phyloP scores from a whole-genome alignment of 1,284 basidiomycete genomes.

The Heliocybe sulcata region DNA sequence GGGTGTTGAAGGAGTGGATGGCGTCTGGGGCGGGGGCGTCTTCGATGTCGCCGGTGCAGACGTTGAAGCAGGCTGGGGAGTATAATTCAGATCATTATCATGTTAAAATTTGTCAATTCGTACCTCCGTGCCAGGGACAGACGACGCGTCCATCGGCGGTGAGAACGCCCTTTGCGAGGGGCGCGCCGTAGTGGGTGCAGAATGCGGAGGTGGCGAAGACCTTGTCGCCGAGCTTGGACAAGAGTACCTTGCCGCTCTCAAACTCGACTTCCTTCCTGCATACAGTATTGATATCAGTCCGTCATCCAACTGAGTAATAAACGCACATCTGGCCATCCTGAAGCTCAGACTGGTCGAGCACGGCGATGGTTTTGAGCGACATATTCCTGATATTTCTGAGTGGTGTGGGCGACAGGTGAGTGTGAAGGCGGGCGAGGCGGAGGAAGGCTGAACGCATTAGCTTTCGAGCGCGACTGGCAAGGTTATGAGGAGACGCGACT shows the following conservation, averaged over 20 bases:
- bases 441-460: background rate
- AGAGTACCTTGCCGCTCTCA: conserved; percentile 72
- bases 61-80: conserved; percentile 76
- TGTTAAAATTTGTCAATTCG: conserved; percentile 11
- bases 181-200: conserved; percentile 88
- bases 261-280: conserved; percentile 79
- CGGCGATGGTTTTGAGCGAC: conserved; percentile 51
- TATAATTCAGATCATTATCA: background rate
- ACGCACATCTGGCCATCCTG: conserved; percentile 73
- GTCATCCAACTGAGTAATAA: background rate
- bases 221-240: conserved; percentile 73
- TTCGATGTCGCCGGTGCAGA: conserved; percentile 78
- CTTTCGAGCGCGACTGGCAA: background rate
- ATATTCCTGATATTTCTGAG: conserved; percentile 12
- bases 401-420: background rate
- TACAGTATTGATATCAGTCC: conserved; percentile 2
- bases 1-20: conserved; percentile 77
- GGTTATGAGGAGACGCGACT: background rate
- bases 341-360: conserved; percentile 59
- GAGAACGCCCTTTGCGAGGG: conserved; percentile 79
- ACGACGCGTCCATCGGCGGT: conserved; percentile 75
- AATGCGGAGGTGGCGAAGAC: conserved; percentile 77
- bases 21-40: conserved; percentile 86
- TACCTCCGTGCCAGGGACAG: conserved; percentile 89
- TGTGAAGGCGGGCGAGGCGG: background rate